Evolutionary conservation across 2,329 filamentous ascomycete species (phyloP).

Genomic region (Ophiocordyceps camponoti-floridani): DNA sequence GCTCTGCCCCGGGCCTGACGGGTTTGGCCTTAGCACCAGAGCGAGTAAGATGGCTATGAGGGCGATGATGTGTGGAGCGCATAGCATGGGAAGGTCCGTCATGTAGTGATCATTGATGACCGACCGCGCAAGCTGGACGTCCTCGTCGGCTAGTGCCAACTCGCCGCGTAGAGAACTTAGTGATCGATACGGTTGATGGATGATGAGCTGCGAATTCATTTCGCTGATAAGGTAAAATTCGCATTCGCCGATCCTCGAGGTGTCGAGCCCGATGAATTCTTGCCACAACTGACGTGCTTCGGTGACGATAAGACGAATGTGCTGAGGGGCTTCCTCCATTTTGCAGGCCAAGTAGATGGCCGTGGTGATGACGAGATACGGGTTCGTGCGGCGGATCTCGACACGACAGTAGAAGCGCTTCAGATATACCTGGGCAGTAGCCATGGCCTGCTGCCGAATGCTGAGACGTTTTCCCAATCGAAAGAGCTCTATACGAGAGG

Average conservation of each 20-base stretch:
- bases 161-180: conserved; percentile 52
- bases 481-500: conserved; percentile 42
- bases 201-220: conserved; percentile 74
- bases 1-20: conserved; percentile 11
- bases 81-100: conserved; percentile 74
- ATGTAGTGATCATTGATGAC: conserved; percentile 87
- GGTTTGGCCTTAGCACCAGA: conserved; percentile 55
- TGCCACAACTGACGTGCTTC: conserved; percentile 79
- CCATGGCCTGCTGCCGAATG: conserved; percentile 78
- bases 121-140: conserved; percentile 58
- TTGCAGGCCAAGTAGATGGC: conserved; percentile 92
- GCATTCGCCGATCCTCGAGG: conserved; percentile 76
- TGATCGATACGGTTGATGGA: conserved; percentile 81
- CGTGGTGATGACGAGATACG: conserved; percentile 83
- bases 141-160: conserved; percentile 58
- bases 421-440: conserved; percentile 87
- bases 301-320: conserved; percentile 76
- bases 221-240: conserved; percentile 87
- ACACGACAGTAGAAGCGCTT: conserved; percentile 86
- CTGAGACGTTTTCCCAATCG: conserved; percentile 72
- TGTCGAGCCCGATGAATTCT: conserved; percentile 58
- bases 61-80: conserved; percentile 76
- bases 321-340: conserved; percentile 93
- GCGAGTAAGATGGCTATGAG: conserved; percentile 71
- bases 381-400: conserved; percentile 82